Base-by-base conservation (phyloP, 495 filamentous ascomycete genomes). In the Lichenothelia convexa region DNA sequence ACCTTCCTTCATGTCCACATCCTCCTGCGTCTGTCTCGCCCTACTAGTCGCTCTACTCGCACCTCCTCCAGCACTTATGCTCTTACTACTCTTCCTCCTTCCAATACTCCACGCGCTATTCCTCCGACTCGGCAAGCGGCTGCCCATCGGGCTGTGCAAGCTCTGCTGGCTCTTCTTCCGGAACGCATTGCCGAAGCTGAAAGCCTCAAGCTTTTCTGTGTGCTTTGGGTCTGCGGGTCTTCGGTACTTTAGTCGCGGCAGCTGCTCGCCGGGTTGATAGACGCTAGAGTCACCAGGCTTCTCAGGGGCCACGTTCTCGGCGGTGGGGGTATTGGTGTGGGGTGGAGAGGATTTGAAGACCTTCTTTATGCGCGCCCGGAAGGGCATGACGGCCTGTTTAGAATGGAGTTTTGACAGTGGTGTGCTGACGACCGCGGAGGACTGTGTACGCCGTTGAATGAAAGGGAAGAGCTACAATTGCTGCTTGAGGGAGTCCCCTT, bases 171-270 rank as follows among this genome's bases (percentile, higher is more conserved):
- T 55, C 42, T 46, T 49, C 40, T 50, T 26, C 4, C 56, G 46
- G 54, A 52, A 58, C 16, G 54, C 52, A 8, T 48, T 48, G 18
- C 43, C 44, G 40, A 55, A 59, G 35, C 12, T 39, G 49, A 56
- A 61, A 18, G 46, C 18, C 34, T 59, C 57, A 7, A 61, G 51
- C 8, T 51, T 43, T 36, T 47, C 57, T 35, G 51, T 58, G 43
- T 61, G 57, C 35, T 53, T 46, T 30, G 51, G 51, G 26, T 38
- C 46, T 12, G 55, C 54, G n/a, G 53, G 52, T 1, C 44, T 45
- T 16, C 56, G 56, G 41, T 61, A 61, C 36, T 61, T 61, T 13
- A 54, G 43, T 12, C 48, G 49, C 6, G 57, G 57, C 52, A 61
- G 54, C 31, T 49, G 41, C 34, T 61, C 57, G 48, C 54, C 57